These are phyloP conservation scores for Ceratobasidium sp. DNA, from an alignment of 1,284 basidiomycete species.

Conservation along the genomic window DNA sequence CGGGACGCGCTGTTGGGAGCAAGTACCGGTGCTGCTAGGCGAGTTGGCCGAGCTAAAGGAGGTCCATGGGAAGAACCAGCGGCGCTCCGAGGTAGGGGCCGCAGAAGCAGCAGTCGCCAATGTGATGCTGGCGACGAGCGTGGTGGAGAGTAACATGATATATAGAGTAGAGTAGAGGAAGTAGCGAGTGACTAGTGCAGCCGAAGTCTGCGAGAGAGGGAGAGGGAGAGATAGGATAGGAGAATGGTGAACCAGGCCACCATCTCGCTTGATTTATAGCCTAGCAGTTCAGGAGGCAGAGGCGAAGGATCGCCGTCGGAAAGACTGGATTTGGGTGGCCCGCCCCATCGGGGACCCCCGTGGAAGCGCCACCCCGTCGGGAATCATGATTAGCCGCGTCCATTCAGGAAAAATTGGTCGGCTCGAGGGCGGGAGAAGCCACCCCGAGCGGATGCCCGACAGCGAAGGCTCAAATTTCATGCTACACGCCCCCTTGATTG, in stretches of 20 bases:
- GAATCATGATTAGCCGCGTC: too few species aligned
- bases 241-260: too few species aligned
- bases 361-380: background rate
- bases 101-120: conserved; percentile 40
- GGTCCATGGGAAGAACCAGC: background rate
- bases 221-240: background rate
- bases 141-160: conserved; percentile 34
- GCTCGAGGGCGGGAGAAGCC: conserved; percentile 38
- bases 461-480: background rate
- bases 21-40: conserved; percentile 20
- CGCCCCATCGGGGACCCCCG: background rate
- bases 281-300: too few species aligned
- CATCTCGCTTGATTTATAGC: too few species aligned
- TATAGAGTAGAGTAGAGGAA: conserved; percentile 14
- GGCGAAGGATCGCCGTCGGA: background rate
- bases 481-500: too few species aligned
- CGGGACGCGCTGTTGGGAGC: conserved; percentile 7
- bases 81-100: conserved; percentile 6
- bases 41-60: background rate
- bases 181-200: conserved; percentile 1
- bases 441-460: conserved; percentile 4
- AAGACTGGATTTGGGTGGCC: background rate
- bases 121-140: conserved; percentile 38
- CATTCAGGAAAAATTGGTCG: too few species aligned
- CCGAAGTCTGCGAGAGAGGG: conserved; percentile 14